Evolutionary conservation across 169 alveolate species (phyloP), one percentile per base, ranked within the genome.

Genomic region (Plasmodium gaboni): DNA sequence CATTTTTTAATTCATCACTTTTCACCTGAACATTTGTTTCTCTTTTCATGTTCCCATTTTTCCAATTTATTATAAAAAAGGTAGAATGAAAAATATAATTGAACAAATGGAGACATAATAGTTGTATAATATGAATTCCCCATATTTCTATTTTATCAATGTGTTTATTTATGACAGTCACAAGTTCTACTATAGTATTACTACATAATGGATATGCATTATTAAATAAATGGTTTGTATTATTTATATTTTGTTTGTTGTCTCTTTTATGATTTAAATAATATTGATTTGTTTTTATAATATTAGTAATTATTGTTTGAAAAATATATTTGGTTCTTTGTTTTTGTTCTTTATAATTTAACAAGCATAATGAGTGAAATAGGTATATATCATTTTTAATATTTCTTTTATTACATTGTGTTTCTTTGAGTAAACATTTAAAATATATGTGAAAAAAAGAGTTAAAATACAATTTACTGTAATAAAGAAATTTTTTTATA

Each of bases 141-240:
- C 51, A 80, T 1, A 2, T 51, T 15, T 6, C 10, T 32, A 68
- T 0, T 53, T 32, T 55, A 0, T 1, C 2, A 9, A 9, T 19
- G 26, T 80, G 69, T 22, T 80, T 80, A 24, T 80, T 80, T 42
- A 67, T 80, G 8, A 80, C 71, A 6, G 90, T 80, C 0, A 80
- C 64, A 22, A 13, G 24, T 68, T 80, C 90, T 7, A 53, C 61
- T 5, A 80, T 9, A 12, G 55, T 80, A 12, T 80, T 76, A 46
- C 90, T 60, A 24, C 44, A 2, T 32, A 78, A 5, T 6, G 3
- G 22, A n/a, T 15, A 8, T 22, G 6, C 32, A 8, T 17, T 19
- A 17, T 12, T 48, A 46, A 24, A 38, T 19, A 4, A 51, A 24
- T 50, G 71, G 7, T 19, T 19, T n/a, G 60, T 15, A 5, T 44